Evolutionary conservation across 2,329 filamentous ascomycete species (phyloP).

Genomic region (Myriosclerotinia scirpicola): DNA sequence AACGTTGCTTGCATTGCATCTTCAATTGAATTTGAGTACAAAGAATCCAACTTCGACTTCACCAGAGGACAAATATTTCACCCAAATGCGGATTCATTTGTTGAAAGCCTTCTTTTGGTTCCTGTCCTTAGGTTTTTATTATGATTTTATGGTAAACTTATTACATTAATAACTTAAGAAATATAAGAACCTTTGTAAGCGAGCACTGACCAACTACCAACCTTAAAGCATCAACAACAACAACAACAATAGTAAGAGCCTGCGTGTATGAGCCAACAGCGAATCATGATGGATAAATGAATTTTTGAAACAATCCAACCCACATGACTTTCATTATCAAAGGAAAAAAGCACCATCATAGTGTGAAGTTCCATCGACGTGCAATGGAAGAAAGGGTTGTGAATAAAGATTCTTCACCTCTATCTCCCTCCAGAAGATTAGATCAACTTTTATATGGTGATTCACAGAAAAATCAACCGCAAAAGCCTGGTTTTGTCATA

Average conservation of each 20-base stretch:
- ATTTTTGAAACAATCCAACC: constrained; percentile 14
- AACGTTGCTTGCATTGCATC: constrained; percentile 18
- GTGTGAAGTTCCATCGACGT: constrained; percentile 38
- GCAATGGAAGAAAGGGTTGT: constrained; percentile 25
- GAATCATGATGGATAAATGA: constrained; percentile 16
- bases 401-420: constrained; percentile 10
- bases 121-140: background rate
- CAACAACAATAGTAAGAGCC: constrained; percentile 8
- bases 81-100: background rate
- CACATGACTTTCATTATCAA: constrained; percentile 39
- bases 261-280: constrained; percentile 3
- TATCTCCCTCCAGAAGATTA: constrained; percentile 26
- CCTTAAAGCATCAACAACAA: constrained; percentile 6
- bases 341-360: constrained; percentile 36
- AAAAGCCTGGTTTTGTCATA: constrained; percentile 28
- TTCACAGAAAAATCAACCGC: constrained; percentile 23
- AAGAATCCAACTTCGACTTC: background rate
- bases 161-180: background rate
- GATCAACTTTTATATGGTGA: constrained; percentile 25
- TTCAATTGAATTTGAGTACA: background rate
- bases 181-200: constrained; percentile 15
- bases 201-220: constrained; percentile 10
- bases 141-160: background rate
- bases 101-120: too few species aligned
- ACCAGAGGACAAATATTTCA: background rate